Evolutionary conservation across 73 alveolate species (phyloP), one percentile per base, ranked within the genome.

Genomic region (Stentor coeruleus): DNA sequence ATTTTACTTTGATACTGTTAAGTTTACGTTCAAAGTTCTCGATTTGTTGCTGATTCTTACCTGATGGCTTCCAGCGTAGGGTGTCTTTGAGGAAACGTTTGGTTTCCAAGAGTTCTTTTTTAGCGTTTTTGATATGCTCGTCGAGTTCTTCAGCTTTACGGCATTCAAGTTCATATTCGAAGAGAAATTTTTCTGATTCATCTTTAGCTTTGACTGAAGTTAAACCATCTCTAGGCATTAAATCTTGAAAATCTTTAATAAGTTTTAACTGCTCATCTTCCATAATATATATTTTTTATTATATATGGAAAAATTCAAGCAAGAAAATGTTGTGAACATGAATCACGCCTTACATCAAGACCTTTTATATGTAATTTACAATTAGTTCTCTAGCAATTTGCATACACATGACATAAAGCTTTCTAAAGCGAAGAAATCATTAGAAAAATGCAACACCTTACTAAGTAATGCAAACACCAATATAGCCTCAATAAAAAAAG

Each of bases 111-210:
- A 66, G n/a, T 66, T 66, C 37, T 33, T 66, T 31, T 66, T 31
- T 66, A 20, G 37, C 37, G n/a, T 1, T 26, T 66, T 31, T 66
- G 79, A 66, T 66, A 11, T 26, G 11, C n/a, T 66, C 39, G 33
- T 66, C 79, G 33, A 66, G 79, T 1, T 31, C 79, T 66, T 66
- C 79, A 14, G 40, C 36, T 33, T 33, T 66, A 28, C 79, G n/a
- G n/a, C 37, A 20, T 66, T 66, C 79, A 66, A 31, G n/a, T 66
- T 66, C 79, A 1, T 20, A 66, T 66, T 66, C 66, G 28, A 49
- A 49, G 28, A 49, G 66, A 49, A 49, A 49, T 20, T 49, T 49
- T 49, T 49, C 66, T 11, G 66, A 6, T 49, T 49, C 66, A 49
- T 49, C 66, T 49, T 49, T 49, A 49, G 66, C 66, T 49, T 49